Percentiles rank a stretch among this genome's conserved stretches.
phyloP scores from a whole-genome alignment of 768 basidiomycete species.

The Kwoniella shandongensis region DNA sequence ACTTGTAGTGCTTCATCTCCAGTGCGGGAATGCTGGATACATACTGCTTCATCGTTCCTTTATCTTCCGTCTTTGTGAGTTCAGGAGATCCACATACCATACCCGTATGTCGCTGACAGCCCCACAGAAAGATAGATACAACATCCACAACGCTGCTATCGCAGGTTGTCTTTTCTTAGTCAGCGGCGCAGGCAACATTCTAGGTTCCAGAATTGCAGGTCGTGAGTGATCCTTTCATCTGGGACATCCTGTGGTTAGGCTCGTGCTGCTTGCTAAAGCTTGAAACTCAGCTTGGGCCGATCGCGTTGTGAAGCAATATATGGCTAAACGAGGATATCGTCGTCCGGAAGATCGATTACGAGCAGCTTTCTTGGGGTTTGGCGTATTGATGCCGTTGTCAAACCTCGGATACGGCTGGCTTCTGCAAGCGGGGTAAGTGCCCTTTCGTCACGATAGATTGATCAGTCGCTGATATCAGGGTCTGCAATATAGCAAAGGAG shows the following conservation, averaged over 20 bases:
- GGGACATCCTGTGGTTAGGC: background rate
- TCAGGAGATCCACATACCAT: background rate
- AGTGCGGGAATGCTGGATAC: conserved; percentile 41
- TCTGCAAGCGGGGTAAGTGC: conserved; percentile 26
- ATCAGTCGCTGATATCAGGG: conserved; percentile 4
- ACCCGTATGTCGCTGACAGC: background rate
- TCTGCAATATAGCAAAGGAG: conserved; percentile 35
- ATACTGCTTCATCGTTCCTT: conserved; percentile 45
- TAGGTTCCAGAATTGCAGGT: conserved; percentile 50
- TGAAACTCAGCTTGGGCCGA: conserved; percentile 43
- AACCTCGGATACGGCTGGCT: conserved; percentile 19
- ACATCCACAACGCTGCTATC: conserved; percentile 52
- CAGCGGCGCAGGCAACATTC: conserved; percentile 51
- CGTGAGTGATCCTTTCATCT: no score
- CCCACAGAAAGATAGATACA: conserved; percentile 43
- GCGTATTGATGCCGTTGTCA: conserved; percentile 42
- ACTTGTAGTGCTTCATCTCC: conserved; percentile 35
- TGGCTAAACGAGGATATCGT: conserved; percentile 47
- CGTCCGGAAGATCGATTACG: conserved; percentile 53
- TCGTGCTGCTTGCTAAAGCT: background rate
- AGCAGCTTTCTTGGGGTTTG: conserved; percentile 43
- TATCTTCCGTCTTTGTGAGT: conserved; percentile 45
- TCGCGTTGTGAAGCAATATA: conserved; percentile 38
- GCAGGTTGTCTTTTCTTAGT: conserved; percentile 53
- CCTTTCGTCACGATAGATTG: background rate